These are phyloP conservation scores for Penicillium paradoxum DNA, from an alignment of 495 filamentous ascomycete genomes.

Conservation along the genomic window DNA sequence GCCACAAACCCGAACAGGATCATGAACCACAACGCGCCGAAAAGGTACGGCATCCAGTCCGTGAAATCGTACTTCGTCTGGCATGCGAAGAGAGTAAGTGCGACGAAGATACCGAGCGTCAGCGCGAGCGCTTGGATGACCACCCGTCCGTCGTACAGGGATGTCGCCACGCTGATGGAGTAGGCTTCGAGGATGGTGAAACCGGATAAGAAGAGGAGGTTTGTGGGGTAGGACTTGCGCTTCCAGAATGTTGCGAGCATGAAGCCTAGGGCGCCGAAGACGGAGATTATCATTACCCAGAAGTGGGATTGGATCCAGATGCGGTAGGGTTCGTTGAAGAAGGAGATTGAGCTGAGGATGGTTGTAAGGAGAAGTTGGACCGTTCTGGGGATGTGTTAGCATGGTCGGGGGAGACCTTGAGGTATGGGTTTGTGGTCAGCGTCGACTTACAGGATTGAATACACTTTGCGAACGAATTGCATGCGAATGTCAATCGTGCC, in stretches of 20 bases:
- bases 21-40: slow-evolving; percentile 81
- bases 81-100: slow-evolving; percentile 89
- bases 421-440: neutral
- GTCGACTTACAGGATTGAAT: slow-evolving; percentile 64
- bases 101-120: slow-evolving; percentile 89
- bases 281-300: slow-evolving; percentile 79
- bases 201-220: slow-evolving; percentile 83
- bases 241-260: slow-evolving; percentile 95
- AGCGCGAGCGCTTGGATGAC: slow-evolving; percentile 88
- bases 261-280: slow-evolving; percentile 75
- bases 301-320: slow-evolving; percentile 79
- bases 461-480: slow-evolving; percentile 95
- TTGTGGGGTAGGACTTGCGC: slow-evolving; percentile 91
- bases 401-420: neutral
- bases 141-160: slow-evolving; percentile 73
- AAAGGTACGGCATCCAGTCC: slow-evolving; percentile 90
- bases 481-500: slow-evolving; percentile 93
- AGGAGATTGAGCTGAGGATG: slow-evolving; percentile 72
- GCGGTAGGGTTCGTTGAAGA: slow-evolving; percentile 76
- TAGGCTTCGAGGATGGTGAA: slow-evolving; percentile 96
- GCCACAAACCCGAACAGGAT: slow-evolving; percentile 90
- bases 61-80: slow-evolving; percentile 99
- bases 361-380: slow-evolving; percentile 85
- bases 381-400: slow-evolving; percentile 47
- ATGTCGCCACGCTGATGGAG: slow-evolving; percentile 83